Percentiles rank a stretch among this genome's conserved stretches.
These are phyloP conservation scores for Aureobasidium sp. DNA, from an alignment of 2,329 filamentous ascomycete genomes.

Conservation along the genomic window DNA sequence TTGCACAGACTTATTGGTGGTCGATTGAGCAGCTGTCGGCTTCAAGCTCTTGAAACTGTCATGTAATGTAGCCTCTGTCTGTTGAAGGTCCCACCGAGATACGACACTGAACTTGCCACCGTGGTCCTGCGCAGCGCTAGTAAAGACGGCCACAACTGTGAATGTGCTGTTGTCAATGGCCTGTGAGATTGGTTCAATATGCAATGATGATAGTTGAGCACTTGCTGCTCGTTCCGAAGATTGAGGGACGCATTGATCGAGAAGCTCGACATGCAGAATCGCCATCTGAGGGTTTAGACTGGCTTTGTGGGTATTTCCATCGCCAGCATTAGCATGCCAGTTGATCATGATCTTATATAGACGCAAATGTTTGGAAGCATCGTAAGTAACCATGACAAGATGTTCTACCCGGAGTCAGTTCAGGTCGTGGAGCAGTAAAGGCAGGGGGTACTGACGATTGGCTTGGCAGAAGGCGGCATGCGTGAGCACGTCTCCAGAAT, in stretches of 20 bases:
- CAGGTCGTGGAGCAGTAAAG: too few relatives aligned
- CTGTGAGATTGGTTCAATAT: conserved; percentile 1
- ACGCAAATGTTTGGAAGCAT: conserved; percentile 63
- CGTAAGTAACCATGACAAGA: conserved; percentile 60
- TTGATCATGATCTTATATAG: conserved; percentile 66
- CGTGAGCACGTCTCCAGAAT: conserved; percentile 45
- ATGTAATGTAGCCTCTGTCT: conserved; percentile 32
- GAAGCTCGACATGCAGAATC: conserved; percentile 10
- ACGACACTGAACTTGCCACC: conserved; percentile 54
- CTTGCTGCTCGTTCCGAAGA: conserved; percentile 38
- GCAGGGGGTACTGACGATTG: neutral
- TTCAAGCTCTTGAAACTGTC: conserved; percentile 33
- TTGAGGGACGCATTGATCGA: conserved; percentile 7
- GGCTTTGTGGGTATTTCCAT: neutral
- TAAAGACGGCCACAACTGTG: conserved; percentile 67
- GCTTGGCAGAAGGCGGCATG: conserved; percentile 62
- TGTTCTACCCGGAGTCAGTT: conserved; percentile 33
- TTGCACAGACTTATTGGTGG: conserved; percentile 16
- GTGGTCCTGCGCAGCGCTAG: conserved; percentile 47
- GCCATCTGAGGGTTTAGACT: conserved; percentile 4
- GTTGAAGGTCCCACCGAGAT: conserved; percentile 72
- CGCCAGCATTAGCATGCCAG: conserved; percentile 53
- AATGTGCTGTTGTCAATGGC: conserved; percentile 5
- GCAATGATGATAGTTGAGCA: conserved; percentile 57
- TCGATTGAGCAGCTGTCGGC: conserved; percentile 16